Base-by-base conservation (phyloP, 164 flowering plant genomes). In the Liriodendron chinense region DNA sequence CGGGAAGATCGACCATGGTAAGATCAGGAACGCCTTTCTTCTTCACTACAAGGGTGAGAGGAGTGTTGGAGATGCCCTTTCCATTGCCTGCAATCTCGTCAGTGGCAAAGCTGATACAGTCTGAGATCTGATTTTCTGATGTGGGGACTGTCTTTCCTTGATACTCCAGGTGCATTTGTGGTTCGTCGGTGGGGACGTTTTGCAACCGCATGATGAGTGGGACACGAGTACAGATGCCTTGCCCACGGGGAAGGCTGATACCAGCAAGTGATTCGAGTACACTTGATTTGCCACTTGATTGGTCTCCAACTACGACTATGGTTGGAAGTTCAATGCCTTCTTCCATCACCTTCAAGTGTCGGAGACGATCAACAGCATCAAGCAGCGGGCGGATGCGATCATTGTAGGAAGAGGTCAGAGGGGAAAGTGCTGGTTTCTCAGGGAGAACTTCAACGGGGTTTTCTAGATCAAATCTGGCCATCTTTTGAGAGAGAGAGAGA, bases 1-100 rank as follows among this genome's bases (percentile, higher is more conserved):
- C 86, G 0, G 88, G 88, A 0, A 85, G 65, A 47, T 85, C 88
- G 16, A 85, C 82, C 82, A 85, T 85, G 34, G 78, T 76, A 47
- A 76, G 73, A 49, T 76, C 78, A 9, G 78, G 78, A n/a, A 76
- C 73, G n/a, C 87, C 86, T 20, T 70, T 67, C 64, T 83, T 85
- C 64, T 79, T 83, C 14, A 83, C 86, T 1, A 78, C 53, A 10
- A 85, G 65, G 2, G 88, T 83, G 9, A 83, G 67, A 1, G 86
- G 83, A 25, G 76, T 47, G 66, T 80, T 78, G 2, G 83, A 82
- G 24, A 86, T 86, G 16, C 84, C 84, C 74, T 86, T 84, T 0
- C 80, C 78, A 12, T 20, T 48, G 20, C 88, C 88, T 0, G 88
- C 86, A 21, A 85, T 79, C 71, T 82, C 80, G 64, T 74, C n/a